Evolutionary conservation across 2,329 filamentous ascomycete species (phyloP), one percentile per base, ranked within the genome.

Genomic region (Blumeriella jaapii): DNA sequence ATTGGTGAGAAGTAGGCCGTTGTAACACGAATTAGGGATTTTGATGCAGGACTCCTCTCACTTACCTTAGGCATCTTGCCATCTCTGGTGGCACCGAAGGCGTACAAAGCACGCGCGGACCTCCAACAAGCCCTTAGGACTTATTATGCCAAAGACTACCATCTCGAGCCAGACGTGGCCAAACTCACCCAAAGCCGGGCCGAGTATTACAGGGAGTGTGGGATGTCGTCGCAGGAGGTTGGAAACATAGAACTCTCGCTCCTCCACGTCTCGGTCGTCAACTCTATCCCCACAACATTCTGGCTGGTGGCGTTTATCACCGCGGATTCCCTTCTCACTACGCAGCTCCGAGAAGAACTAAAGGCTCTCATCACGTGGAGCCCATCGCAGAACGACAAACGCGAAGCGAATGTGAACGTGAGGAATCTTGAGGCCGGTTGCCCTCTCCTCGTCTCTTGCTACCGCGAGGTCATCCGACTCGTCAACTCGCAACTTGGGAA

Each of bases 381-480:
- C 9, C 8, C 3, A 14, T 17, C 6, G n/a, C 10, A 16, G 12
- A 20, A 16, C 14, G 36, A 36, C 8, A 31, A 36, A 11, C 30
- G 45, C 26, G 44, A 10, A n/a, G 15, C 38, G 5, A 22, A 39
- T 2, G 38, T 51, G 30, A 43, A 51, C 19, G 43, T 36, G 4
- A 40, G 42, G 6, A 39, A 36, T 7, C 55, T 68, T 6, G 57
- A 60, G 18, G 47, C 57, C 1, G 38, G 51, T 4, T 61, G 61
- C 30, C 63, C 64, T 0, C 48, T 67, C 4, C 50, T 71, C 5
- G 51, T 63, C 10, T 61, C 62, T 28, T 57, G 57, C 14, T 67
- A 61, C 44, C 59, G 60, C 16, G n/a, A n/a, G n/a, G n/a, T n/a
- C n/a, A n/a, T n/a, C n/a, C n/a, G n/a, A n/a, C n/a, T n/a, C n/a